A percentile compares a stretch with the other conserved stretches of the same genome.
phyloP scores from a whole-genome alignment of 192 early-diverging fungal genomes.

The Coemansia sp. region DNA sequence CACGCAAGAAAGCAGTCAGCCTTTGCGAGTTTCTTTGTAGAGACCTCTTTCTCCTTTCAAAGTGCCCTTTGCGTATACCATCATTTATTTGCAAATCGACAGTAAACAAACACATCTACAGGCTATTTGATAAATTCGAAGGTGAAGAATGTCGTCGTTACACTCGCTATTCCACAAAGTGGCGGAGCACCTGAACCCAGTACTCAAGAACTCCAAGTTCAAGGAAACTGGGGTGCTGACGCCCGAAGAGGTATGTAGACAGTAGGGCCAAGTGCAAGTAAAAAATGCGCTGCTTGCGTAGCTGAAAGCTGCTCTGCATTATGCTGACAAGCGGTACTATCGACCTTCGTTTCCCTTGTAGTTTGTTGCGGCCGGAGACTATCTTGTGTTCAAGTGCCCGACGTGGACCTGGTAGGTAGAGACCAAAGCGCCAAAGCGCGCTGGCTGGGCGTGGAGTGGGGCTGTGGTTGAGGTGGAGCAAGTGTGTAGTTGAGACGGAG shows the following conservation, averaged over 20 bases:
- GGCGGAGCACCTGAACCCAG: slow-evolving; percentile 91
- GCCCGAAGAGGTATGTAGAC: slow-evolving; percentile 80
- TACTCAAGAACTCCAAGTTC: slow-evolving; percentile 94
- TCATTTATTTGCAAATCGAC: not conserved
- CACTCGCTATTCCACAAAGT: slow-evolving; percentile 69
- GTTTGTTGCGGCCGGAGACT: slow-evolving; percentile 97
- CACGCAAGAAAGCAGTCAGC: not conserved
- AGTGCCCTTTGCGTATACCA: not conserved
- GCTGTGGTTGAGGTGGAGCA: not conserved
- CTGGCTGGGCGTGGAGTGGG: too few species aligned
- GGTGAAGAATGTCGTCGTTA: slow-evolving; percentile 58
- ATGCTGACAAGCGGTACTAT: not conserved
- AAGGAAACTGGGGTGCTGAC: slow-evolving; percentile 94
- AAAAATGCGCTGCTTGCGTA: not conserved
- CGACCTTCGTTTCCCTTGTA: slow-evolving; percentile 16
- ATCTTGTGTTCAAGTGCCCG: slow-evolving; percentile 97
- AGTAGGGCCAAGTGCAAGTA: not conserved
- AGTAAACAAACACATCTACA: not conserved
- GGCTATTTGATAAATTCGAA: not conserved
- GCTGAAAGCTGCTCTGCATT: not conserved
- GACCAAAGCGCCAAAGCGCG: not conserved
- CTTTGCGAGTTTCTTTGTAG: not conserved
- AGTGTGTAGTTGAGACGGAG: not conserved
- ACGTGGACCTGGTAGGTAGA: slow-evolving; percentile 86
- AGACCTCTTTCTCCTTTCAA: not conserved